Base-by-base conservation (phyloP, 805 yeast species). In the Schwanniomyces polymorphus region DNA sequence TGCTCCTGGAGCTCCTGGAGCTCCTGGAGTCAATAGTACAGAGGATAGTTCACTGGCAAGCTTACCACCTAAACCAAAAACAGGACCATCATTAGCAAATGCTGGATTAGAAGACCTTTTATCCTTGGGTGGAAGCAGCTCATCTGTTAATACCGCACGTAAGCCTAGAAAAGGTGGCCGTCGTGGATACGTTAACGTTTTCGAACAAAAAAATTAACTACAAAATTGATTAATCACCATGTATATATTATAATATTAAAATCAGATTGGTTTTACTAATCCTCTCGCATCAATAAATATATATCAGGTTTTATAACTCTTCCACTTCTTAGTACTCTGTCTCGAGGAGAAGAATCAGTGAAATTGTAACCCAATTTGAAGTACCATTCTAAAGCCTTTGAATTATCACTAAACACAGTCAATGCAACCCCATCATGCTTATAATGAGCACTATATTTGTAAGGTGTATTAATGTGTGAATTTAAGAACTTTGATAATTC, bases 341-440 rank as follows among this genome's bases (percentile, higher is more conserved):
- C 82, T 11, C 48, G 41, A 0, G 85, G 85, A 9, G 83, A 76
- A 47, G 70, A 70, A 1, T 51, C 58, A 1, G 78, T 62, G 3
- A 53, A 41, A 0, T 31, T 38, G 53, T 78, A 82, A 0, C 79
- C 79, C 28, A 68, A 41, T 4, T 56, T 56, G 4, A 28, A 33
- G 53, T 82, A 82, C 76, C 83, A 78, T 0, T 53, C 44, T 14
- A 68, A 47, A 0, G 83, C 84, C 2, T 48, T 55, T 5, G 16
- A 18, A 52, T 82, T 81, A 14, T 66, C 71, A 23, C 75, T 50
- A 53, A 81, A 82, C 1, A 81, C 86, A 1, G 86, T 81, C 34
- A 82, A 59, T 3, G 72, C 57, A 0, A 72, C 65, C 2, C 72
- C 78, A 8, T 41, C 40, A 23, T 47, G 47, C 7, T 33, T 29